Evolutionary conservation across 345 rosid species (phyloP).

Genomic region (Sonneratia alba): DNA sequence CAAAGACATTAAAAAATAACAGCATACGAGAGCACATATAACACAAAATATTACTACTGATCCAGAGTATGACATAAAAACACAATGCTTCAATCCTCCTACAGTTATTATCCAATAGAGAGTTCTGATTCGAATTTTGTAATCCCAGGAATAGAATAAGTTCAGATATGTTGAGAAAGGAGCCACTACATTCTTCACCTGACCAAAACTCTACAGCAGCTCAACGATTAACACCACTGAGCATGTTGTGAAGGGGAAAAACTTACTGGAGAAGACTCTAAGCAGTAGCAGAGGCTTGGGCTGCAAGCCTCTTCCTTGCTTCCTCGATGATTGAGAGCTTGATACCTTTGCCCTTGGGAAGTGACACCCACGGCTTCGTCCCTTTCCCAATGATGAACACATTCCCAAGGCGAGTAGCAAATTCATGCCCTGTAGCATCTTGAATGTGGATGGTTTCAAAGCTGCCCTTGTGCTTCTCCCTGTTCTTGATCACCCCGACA

Average conservation of each 20-base stretch:
- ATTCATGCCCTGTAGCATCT: conserved; percentile 17
- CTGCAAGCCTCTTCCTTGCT: conserved; percentile 17
- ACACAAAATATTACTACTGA: too few relatives aligned
- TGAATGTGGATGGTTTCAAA: conserved; percentile 7
- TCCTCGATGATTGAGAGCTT: conserved; percentile 19
- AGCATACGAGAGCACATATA: too few relatives aligned
- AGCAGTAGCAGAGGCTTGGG: conserved; percentile 6
- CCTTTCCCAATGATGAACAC: conserved; percentile 19
- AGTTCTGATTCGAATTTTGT: too few relatives aligned
- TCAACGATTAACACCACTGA: neutral
- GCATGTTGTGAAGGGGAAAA: neutral
- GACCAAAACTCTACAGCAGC: neutral
- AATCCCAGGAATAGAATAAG: too few relatives aligned
- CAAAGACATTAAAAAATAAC: too few relatives aligned
- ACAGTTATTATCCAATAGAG: too few relatives aligned
- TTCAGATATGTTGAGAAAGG: too few relatives aligned
- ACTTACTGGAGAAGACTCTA: too few relatives aligned
- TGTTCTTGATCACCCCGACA: conserved; percentile 20
- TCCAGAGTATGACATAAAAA: too few relatives aligned
- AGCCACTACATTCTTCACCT: neutral
- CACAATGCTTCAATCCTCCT: too few relatives aligned
- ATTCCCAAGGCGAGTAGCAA: conserved; percentile 18
- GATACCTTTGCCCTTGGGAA: conserved; percentile 11
- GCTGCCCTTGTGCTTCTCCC: conserved; percentile 13
- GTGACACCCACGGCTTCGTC: conserved; percentile 18